Conservation (phyloP, 306 rosid species). For the Trifolium pratense region DNA sequence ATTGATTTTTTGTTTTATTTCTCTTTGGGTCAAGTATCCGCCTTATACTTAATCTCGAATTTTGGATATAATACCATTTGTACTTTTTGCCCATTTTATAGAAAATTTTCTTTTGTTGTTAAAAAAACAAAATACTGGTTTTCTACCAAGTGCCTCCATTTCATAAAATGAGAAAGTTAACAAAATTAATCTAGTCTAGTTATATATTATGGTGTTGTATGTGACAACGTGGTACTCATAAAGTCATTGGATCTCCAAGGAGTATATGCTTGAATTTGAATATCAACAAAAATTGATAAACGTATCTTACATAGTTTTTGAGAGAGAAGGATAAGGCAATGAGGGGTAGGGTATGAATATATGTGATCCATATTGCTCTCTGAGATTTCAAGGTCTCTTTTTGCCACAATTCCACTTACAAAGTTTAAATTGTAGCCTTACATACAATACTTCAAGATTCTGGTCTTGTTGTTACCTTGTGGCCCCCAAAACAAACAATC, state of each 20-base stretch:
- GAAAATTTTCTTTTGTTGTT: too few species aligned
- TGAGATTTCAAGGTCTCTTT: constrained; percentile 51
- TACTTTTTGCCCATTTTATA: too few species aligned
- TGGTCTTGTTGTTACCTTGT: background rate
- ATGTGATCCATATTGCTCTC: constrained; percentile 47
- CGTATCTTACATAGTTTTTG: background rate
- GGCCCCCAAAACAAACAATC: constrained; percentile 3
- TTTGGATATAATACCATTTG: too few species aligned
- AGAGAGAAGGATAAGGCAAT: constrained; percentile 44
- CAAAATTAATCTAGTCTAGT: background rate
- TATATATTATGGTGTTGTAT: constrained; percentile 6
- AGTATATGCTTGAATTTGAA: background rate
- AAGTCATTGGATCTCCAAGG: background rate
- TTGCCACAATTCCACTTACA: constrained; percentile 51
- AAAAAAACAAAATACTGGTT: too few species aligned
- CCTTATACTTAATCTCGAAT: too few species aligned
- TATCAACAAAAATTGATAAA: background rate
- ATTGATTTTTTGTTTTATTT: too few species aligned
- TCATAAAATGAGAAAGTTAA: background rate
- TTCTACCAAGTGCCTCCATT: background rate
- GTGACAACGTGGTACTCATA: constrained; percentile 1
- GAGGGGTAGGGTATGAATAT: constrained; percentile 33
- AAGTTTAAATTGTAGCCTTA: constrained; percentile 38
- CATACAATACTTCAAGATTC: constrained; percentile 19
- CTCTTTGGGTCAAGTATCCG: too few species aligned